Evolutionary conservation across 1,139 yeast genomes (phyloP).

Genomic region (Kazachstania sp.): DNA sequence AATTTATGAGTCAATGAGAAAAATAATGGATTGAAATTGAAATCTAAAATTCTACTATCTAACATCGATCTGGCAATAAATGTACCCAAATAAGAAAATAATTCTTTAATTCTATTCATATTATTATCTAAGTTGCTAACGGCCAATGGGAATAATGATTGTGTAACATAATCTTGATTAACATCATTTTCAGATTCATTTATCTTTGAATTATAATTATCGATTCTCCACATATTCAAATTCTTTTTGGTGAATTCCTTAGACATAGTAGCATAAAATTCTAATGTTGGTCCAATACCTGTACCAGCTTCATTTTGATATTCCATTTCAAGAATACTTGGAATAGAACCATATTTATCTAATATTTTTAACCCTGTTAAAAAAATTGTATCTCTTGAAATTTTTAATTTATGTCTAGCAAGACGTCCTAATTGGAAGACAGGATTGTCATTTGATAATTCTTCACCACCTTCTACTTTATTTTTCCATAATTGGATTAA

Average conservation of each 20-base stretch:
- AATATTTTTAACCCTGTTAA: constrained; percentile 77
- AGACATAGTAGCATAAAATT: constrained; percentile 79
- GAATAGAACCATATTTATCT: constrained; percentile 67
- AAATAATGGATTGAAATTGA: constrained; percentile 65
- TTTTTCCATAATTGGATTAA: constrained; percentile 72
- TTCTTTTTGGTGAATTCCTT: constrained; percentile 55
- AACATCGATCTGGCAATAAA: constrained; percentile 80
- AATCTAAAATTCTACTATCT: constrained; percentile 81
- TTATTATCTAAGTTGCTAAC: constrained; percentile 34
- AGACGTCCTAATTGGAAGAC: constrained; percentile 59
- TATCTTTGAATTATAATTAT: constrained; percentile 26
- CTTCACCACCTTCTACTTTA: constrained; percentile 40
- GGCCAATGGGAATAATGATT: constrained; percentile 73
- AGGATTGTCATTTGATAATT: constrained; percentile 18
- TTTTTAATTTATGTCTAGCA: constrained; percentile 70
- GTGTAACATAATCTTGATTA: constrained; percentile 34
- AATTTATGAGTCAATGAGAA: constrained; percentile 40
- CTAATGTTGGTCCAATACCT: constrained; percentile 92
- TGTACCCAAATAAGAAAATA: constrained; percentile 66
- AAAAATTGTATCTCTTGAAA: constrained; percentile 61
- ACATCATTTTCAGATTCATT: constrained; percentile 28
- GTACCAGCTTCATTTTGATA: constrained; percentile 92
- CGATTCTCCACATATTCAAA: constrained; percentile 61
- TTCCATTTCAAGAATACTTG: constrained; percentile 79
- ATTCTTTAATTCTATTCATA: constrained; percentile 40